A percentile compares a stretch with the other conserved stretches of the same genome.
Conservation (phyloP, 1,284 basidiomycete genomes). For the Pyrrhoderma lamaoense region DNA sequence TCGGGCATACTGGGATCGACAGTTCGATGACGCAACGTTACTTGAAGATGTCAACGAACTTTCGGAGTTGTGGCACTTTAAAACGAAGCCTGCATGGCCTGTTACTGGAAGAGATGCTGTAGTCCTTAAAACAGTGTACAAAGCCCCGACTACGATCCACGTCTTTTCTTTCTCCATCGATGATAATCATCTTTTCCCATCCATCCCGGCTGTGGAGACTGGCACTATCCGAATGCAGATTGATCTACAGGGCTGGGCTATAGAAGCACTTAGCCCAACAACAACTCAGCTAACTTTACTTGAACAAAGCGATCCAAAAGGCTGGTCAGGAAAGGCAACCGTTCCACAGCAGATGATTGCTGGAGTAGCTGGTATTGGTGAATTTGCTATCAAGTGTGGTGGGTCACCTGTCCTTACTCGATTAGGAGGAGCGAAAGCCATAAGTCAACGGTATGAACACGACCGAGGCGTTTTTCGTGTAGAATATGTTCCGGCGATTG, state of each 20-base stretch:
- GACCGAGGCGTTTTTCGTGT: slow-evolving; percentile 78
- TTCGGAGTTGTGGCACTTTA: slow-evolving; percentile 88
- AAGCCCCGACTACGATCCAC: slow-evolving; percentile 92
- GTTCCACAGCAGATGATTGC: slow-evolving; percentile 90
- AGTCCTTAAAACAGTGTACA: slow-evolving; percentile 92
- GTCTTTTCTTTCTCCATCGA: slow-evolving; percentile 95
- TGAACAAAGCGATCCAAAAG: slow-evolving; percentile 96
- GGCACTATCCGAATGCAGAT: slow-evolving; percentile 90
- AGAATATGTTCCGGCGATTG: slow-evolving; percentile 73
- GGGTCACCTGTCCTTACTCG: slow-evolving; percentile 88
- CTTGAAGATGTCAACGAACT: slow-evolving; percentile 90
- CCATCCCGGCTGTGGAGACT: slow-evolving; percentile 63
- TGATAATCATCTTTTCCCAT: slow-evolving; percentile 80
- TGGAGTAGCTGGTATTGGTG: slow-evolving; percentile 82
- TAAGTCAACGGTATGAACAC: slow-evolving; percentile 77
- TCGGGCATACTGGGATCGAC: slow-evolving; percentile 83
- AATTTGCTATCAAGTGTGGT: slow-evolving; percentile 91
- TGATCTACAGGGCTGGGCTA: slow-evolving; percentile 94
- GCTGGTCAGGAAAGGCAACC: slow-evolving; percentile 93
- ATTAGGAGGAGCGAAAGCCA: slow-evolving; percentile 72
- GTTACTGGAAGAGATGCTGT: slow-evolving; percentile 86
- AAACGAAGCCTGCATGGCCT: slow-evolving; percentile 86
- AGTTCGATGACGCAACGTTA: slow-evolving; percentile 77
- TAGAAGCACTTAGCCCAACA: slow-evolving; percentile 91
- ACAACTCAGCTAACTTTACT: slow-evolving; percentile 92